phyloP scores from a whole-genome alignment of 768 basidiomycete species.

The Kondoa subrosea region DNA sequence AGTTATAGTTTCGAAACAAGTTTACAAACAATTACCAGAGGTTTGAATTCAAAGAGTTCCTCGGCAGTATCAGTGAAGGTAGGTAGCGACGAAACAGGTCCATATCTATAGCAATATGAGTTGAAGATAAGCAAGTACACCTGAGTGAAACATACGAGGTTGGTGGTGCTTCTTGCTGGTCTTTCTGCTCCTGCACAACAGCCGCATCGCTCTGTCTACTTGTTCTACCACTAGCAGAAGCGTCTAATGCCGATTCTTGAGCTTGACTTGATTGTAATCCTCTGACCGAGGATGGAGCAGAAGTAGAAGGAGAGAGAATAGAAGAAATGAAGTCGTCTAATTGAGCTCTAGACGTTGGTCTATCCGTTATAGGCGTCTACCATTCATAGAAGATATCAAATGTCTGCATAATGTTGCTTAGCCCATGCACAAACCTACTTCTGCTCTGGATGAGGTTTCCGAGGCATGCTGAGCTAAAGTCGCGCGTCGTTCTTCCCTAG shows the following conservation, averaged over 20 bases:
- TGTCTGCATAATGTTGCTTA: background rate
- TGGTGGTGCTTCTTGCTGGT: background rate
- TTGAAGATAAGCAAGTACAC: background rate
- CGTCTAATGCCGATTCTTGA: constrained; percentile 24
- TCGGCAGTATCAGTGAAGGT: constrained; percentile 78
- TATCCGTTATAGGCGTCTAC: background rate
- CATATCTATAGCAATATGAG: background rate
- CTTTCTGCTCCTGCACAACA: constrained; percentile 24
- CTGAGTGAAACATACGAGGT: background rate
- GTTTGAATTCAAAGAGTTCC: constrained; percentile 75
- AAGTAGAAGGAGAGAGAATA: constrained; percentile 52
- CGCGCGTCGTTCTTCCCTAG: constrained; percentile 42
- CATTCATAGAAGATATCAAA: background rate
- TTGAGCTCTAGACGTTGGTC: constrained; percentile 18
- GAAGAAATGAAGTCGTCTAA: constrained; percentile 40
- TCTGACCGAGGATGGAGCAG: constrained; percentile 48
- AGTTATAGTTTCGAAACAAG: background rate
- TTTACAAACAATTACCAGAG: background rate
- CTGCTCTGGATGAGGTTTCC: background rate
- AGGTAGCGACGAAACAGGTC: constrained; percentile 21
- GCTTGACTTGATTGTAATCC: constrained; percentile 35
- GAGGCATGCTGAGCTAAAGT: background rate
- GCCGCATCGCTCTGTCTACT: constrained; percentile 51
- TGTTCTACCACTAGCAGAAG: constrained; percentile 44
- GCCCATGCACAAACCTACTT: background rate